A percentile compares a stretch with the other conserved stretches of the same genome.
phyloP scores from a whole-genome alignment of 805 yeast species.

The Sugiyamaella chiloensis region DNA sequence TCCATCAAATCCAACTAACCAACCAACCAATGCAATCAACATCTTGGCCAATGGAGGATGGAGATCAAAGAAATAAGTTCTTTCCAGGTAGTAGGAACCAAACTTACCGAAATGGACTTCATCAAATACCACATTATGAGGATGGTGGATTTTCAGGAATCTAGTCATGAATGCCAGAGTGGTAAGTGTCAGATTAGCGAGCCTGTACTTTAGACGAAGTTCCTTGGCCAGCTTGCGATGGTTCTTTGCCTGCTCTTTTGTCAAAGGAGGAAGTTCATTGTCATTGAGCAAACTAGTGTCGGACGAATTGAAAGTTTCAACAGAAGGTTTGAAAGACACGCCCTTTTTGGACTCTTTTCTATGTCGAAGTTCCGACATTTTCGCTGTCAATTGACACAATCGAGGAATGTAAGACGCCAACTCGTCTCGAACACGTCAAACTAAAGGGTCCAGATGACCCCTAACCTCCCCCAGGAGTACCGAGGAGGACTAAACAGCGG shows the following conservation, averaged over 20 bases:
- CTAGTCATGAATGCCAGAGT: constrained; percentile 67
- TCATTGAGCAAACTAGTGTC: neutral
- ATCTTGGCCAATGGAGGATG: constrained; percentile 98
- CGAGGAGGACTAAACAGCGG: neutral
- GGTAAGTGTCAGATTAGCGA: constrained; percentile 44
- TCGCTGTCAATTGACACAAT: neutral
- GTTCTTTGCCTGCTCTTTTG: neutral
- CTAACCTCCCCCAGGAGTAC: neutral
- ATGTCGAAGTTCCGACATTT: constrained; percentile 2
- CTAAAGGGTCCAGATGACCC: neutral
- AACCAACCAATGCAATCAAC: constrained; percentile 86
- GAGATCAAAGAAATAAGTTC: constrained; percentile 91
- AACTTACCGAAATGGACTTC: constrained; percentile 50
- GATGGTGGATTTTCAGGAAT: constrained; percentile 68
- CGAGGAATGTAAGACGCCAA: neutral
- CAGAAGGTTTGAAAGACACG: neutral
- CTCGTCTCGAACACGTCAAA: constrained; percentile 1
- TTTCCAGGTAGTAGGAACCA: constrained; percentile 59
- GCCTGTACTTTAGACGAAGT: neutral
- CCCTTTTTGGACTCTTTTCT: neutral
- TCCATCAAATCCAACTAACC: constrained; percentile 88
- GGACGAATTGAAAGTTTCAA: neutral
- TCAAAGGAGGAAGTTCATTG: neutral
- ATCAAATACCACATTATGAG: constrained; percentile 64
- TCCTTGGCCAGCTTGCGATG: neutral